Conservation (phyloP, 257 asterid genomes). For the Salvia rosmarinus region DNA sequence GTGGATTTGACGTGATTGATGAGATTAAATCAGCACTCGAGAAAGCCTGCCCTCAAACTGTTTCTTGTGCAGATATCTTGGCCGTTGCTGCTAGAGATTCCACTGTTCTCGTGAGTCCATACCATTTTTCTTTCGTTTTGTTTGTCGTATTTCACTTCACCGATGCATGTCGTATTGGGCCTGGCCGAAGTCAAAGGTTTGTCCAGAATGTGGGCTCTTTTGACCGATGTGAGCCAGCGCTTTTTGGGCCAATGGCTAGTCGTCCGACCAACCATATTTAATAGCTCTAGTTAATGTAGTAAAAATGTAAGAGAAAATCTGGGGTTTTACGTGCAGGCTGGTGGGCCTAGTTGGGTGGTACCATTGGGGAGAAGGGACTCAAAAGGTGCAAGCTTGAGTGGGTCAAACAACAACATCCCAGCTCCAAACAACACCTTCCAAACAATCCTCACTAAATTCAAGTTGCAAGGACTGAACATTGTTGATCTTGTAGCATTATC, state of each 20-base stretch:
- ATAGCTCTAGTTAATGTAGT: too few relatives aligned
- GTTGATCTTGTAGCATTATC: slow-evolving; percentile 88
- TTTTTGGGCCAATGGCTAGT: too few relatives aligned
- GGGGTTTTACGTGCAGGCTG: slow-evolving; percentile 38
- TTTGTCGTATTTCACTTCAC: not conserved
- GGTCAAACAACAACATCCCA: slow-evolving; percentile 88
- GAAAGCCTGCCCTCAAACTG: slow-evolving; percentile 76
- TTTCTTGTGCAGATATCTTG: slow-evolving; percentile 87
- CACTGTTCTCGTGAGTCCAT: slow-evolving; percentile 59
- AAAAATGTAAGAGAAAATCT: not conserved
- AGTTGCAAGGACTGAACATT: slow-evolving; percentile 68
- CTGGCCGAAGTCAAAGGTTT: too few relatives aligned
- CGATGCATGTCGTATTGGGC: too few relatives aligned
- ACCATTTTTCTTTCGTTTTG: not conserved
- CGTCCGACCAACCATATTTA: too few relatives aligned
- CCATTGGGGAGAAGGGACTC: slow-evolving; percentile 92
- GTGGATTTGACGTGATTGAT: slow-evolving; percentile 88
- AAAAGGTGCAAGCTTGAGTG: slow-evolving; percentile 80
- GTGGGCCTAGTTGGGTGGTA: slow-evolving; percentile 87
- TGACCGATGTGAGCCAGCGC: too few relatives aligned
- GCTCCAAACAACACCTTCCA: slow-evolving; percentile 92
- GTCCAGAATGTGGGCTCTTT: too few relatives aligned
- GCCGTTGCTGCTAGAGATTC: slow-evolving; percentile 92
- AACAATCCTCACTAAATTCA: slow-evolving; percentile 82
- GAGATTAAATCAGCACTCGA: slow-evolving; percentile 84